Evolutionary conservation across 176 grass and related monocot genomes (phyloP).

Genomic region (Oryza coarctata): DNA sequence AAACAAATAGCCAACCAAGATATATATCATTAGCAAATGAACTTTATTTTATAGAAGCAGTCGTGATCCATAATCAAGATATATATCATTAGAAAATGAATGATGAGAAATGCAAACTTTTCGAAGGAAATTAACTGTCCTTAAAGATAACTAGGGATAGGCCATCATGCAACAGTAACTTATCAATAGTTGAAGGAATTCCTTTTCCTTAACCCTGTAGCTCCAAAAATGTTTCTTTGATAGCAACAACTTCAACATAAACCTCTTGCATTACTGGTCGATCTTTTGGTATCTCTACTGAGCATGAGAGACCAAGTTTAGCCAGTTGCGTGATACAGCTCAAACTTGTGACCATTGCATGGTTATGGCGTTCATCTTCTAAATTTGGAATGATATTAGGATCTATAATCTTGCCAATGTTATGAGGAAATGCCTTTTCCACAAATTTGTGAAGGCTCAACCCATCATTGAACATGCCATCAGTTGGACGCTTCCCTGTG

Average conservation of each 20-base stretch:
- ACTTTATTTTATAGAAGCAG: no score
- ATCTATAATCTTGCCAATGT: conserved; percentile 25
- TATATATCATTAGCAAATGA: no score
- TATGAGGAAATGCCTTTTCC: conserved; percentile 26
- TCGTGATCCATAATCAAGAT: no score
- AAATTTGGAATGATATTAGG: conserved; percentile 3
- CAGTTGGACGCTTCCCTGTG: conserved; percentile 44
- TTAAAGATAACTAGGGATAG: no score
- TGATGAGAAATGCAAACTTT: no score
- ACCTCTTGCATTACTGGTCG: conserved; percentile 46
- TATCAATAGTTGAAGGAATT: no score
- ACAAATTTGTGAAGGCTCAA: conserved; percentile 49
- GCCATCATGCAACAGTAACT: no score
- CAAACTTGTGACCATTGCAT: neutral
- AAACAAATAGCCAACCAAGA: no score
- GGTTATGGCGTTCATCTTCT: neutral
- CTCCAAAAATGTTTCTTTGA: conserved; percentile 30
- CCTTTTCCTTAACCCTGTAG: neutral
- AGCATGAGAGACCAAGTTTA: conserved; percentile 46
- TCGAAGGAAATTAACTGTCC: no score
- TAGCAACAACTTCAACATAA: conserved; percentile 27
- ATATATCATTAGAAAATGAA: no score
- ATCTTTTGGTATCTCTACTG: conserved; percentile 41
- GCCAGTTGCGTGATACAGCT: conserved; percentile 27
- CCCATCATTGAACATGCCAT: conserved; percentile 47